phyloP scores from a whole-genome alignment of 495 filamentous ascomycete genomes.

The Xylaria scruposa region DNA sequence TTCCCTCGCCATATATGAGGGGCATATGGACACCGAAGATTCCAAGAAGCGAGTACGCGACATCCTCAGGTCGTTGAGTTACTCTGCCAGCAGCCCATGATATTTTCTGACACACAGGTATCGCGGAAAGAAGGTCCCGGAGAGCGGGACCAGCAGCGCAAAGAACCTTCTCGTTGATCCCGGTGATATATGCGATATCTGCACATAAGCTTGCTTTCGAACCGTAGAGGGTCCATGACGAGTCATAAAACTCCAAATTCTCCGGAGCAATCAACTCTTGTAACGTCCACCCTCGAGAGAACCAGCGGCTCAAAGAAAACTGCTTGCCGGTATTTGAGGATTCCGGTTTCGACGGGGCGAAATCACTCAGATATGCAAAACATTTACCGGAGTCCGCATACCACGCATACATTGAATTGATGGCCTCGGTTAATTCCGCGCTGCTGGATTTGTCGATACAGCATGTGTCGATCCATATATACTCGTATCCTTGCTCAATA shows the following conservation, averaged over 20 bases:
- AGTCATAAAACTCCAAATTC: background rate
- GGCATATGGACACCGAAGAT: background rate
- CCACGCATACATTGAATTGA: slow-evolving; percentile 1
- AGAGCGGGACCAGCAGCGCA: background rate
- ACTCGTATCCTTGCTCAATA: background rate
- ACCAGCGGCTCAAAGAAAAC: background rate
- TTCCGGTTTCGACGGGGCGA: background rate
- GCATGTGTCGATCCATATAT: background rate
- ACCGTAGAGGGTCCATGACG: background rate
- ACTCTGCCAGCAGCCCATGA: slow-evolving; percentile 2
- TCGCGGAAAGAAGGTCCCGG: background rate
- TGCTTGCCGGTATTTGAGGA: background rate
- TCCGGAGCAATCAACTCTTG: background rate
- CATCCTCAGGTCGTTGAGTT: slow-evolving; percentile 1
- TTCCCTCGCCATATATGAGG: slow-evolving; percentile 4
- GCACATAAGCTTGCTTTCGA: slow-evolving; percentile 4
- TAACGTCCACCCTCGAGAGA: background rate
- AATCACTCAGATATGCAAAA: slow-evolving; percentile 8
- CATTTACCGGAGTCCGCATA: background rate
- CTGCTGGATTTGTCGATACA: slow-evolving; percentile 13
- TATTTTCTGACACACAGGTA: background rate
- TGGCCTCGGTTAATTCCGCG: background rate
- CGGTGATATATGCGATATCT: background rate
- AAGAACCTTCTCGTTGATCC: background rate
- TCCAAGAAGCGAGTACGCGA: background rate